Base-by-base conservation (phyloP, 371 early-diverging fungal species). In the Mucor ambiguus region DNA sequence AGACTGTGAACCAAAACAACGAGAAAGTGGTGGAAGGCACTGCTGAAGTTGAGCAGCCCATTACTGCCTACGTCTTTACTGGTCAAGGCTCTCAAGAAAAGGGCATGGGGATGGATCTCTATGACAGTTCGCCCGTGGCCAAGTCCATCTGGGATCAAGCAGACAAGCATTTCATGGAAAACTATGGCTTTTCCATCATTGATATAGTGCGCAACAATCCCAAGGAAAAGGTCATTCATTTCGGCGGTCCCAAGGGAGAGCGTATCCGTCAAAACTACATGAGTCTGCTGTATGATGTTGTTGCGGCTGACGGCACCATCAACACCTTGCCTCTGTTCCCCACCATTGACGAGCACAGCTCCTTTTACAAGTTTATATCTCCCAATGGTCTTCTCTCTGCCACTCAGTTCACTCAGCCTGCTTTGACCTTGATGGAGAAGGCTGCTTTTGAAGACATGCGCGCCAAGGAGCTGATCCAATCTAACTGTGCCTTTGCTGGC, bases 101-200 rank as follows among this genome's bases (percentile, higher is more conserved):
- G 48, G 96, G 95, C 63, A 98, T 98, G 98, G 98, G 98, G 73
- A 97, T 97, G 97, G 92, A 90, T 33, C 85, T 98, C 55, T 98
- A 97, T 72, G 85, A 85, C 28, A 81, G 85, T 59, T 96, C 96
- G 8, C 80, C 87, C 58, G 89, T 95, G 60, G 97, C 98, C 37
- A 87, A 88, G 69, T 85, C 84, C 22, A 89, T 96, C 64, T 98
- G 98, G 98, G 95, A 98, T 74, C 86, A 90, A 62, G 97, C 98
- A 57, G 97, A 98, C 71, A 67, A 71, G 52, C 95, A 95, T 76
- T 93, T 96, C 84, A 83, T 93, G 77, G 81, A 84, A 68, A 90
- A 88, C 69, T 98, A 95, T 78, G 97, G 94, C 20, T 88, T 98
- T 74, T 95, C 96, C 43, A 92, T 98, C 72, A 66, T 98, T 48